Evolutionary conservation across 306 rosid genomes (phyloP).

Genomic region (Bauhinia variegata): DNA sequence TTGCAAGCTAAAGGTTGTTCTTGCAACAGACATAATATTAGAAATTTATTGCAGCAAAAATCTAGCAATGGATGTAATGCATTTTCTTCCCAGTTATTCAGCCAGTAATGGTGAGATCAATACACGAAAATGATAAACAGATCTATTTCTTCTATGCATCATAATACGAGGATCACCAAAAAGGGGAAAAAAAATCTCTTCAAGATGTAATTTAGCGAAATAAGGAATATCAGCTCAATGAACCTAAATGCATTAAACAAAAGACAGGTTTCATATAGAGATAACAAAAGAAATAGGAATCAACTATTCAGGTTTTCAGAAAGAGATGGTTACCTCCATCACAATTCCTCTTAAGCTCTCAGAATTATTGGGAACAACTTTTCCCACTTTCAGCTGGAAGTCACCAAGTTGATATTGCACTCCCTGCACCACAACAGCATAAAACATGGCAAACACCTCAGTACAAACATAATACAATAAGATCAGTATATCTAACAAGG

Average conservation of each 20-base stretch:
- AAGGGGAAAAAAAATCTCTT: no score
- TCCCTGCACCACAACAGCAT: slow-evolving; percentile 43
- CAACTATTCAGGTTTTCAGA: no score
- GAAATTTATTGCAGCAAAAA: slow-evolving; percentile 7
- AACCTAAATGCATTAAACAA: background rate
- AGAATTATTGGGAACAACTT: slow-evolving; percentile 74
- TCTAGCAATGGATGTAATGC: background rate
- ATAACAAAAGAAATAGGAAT: slow-evolving; percentile 3
- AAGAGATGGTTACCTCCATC: slow-evolving; percentile 74
- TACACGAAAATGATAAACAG: no score
- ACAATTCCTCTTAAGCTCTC: slow-evolving; percentile 85
- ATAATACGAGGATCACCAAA: background rate
- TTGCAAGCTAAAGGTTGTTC: background rate
- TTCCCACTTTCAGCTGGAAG: slow-evolving; percentile 76
- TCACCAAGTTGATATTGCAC: slow-evolving; percentile 80
- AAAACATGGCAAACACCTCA: slow-evolving; percentile 9
- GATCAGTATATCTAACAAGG: background rate
- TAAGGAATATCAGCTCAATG: no score
- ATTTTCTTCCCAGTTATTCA: no score
- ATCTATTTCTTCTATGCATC: background rate
- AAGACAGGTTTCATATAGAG: background rate
- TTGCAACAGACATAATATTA: background rate
- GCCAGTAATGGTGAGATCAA: slow-evolving; percentile 9
- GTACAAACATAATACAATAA: background rate
- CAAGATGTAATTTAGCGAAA: no score